A percentile compares a stretch with the other conserved stretches of the same genome.
Evolutionary conservation across 352 stramenopile genomes (phyloP).

Genomic region (Pythium phragmitis): DNA sequence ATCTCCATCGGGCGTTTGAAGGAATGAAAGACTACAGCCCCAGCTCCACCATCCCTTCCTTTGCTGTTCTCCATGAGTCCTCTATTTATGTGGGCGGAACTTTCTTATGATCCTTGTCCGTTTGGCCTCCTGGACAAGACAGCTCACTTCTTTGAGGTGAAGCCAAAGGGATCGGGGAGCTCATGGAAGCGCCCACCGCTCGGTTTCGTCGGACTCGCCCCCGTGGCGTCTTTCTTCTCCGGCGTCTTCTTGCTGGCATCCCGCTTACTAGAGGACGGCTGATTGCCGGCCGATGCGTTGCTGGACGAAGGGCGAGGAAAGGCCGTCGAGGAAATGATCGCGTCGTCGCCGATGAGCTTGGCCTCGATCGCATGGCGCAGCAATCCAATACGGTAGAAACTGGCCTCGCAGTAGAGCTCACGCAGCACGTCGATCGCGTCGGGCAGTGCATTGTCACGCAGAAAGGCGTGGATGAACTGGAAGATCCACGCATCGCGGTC

Average conservation of each 20-base stretch:
- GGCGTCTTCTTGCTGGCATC: constrained; percentile 17
- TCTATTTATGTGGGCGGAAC: constrained; percentile 22
- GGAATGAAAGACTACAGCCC: background rate
- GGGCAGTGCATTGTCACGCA: constrained; percentile 62
- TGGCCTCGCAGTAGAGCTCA: constrained; percentile 79
- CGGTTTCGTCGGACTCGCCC: constrained; percentile 4
- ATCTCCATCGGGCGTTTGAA: constrained; percentile 12
- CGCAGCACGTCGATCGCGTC: constrained; percentile 55
- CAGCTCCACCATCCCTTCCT: background rate
- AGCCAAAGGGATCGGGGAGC: constrained; percentile 66
- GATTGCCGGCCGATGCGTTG: background rate
- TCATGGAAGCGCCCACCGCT: constrained; percentile 28
- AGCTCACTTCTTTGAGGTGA: constrained; percentile 51
- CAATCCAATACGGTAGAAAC: constrained; percentile 72
- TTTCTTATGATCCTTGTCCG: background rate
- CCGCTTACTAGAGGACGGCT: constrained; percentile 3
- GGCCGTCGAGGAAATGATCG: constrained; percentile 25
- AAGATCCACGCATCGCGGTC: constrained; percentile 77
- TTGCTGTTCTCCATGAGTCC: background rate
- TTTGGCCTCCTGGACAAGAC: background rate
- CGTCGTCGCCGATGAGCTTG: constrained; percentile 66
- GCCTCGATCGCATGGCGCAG: constrained; percentile 76
- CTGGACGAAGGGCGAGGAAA: constrained; percentile 3
- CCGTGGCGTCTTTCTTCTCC: constrained; percentile 35
- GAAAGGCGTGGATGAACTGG: constrained; percentile 65